Evolutionary conservation across 139 green algal genomes (phyloP).

Genomic region (Coccomyxa sp.): DNA sequence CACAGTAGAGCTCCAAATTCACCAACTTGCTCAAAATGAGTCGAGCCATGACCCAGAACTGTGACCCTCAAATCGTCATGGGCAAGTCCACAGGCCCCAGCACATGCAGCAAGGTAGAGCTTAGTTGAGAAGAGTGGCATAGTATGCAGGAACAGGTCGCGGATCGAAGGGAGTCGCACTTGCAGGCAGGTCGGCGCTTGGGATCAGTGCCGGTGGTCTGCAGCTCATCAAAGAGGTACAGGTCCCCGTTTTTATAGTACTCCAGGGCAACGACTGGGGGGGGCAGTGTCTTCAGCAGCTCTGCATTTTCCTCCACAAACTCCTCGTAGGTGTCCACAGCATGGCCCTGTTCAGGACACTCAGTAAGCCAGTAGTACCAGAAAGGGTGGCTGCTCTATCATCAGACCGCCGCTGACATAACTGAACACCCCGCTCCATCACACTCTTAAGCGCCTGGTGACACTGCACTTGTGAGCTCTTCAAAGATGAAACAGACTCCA

Average conservation of each 20-base stretch:
- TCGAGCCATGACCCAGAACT: background rate
- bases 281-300: constrained; percentile 71
- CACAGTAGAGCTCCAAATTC: background rate
- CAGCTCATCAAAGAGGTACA: constrained; percentile 82
- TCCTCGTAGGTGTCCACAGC: constrained; percentile 85
- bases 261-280: constrained; percentile 78
- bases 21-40: background rate
- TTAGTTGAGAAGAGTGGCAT: background rate
- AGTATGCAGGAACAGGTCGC: background rate
- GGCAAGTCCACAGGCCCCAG: background rate
- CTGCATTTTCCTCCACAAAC: constrained; percentile 74
- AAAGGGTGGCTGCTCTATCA: too few relatives aligned
- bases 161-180: constrained; percentile 18
- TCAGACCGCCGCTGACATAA: too few relatives aligned
- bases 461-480: too few relatives aligned
- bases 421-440: too few relatives aligned
- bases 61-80: background rate
- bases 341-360: constrained; percentile 49
- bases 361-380: too few relatives aligned
- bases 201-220: constrained; percentile 37
- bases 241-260: constrained; percentile 86
- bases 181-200: constrained; percentile 38
- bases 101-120: background rate
- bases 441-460: too few relatives aligned
- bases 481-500: too few relatives aligned